A percentile compares a stretch with the other conserved stretches of the same genome.
These are phyloP conservation scores for Croton setiger DNA, from an alignment of 441 rosid genomes.

Conservation along the genomic window DNA sequence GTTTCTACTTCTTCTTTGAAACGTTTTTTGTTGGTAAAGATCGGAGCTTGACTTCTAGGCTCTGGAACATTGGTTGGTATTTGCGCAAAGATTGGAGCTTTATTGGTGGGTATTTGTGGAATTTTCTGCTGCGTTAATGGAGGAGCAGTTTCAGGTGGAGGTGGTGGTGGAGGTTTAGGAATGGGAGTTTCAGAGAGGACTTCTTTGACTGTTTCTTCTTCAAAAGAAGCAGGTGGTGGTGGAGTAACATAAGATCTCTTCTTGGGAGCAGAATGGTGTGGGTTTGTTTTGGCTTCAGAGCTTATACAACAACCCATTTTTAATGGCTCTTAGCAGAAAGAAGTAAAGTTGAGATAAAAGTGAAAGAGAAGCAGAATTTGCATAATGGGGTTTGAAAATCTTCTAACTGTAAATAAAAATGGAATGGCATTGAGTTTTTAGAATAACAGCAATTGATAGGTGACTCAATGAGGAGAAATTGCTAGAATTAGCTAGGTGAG, in stretches of 20 bases:
- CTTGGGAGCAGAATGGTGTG: not conserved
- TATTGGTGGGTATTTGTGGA: conserved; percentile 4
- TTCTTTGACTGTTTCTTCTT: conserved; percentile 80
- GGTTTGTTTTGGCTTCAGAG: conserved; percentile 21
- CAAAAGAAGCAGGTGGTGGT: conserved; percentile 38
- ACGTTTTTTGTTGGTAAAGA: conserved; percentile 14
- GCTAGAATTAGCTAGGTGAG: no score
- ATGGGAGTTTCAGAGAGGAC: conserved; percentile 56
- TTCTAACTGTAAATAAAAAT: not conserved
- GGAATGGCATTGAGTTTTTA: no score
- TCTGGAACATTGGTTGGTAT: not conserved
- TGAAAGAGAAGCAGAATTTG: not conserved
- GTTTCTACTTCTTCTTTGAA: conserved; percentile 14
- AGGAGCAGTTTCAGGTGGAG: not conserved
- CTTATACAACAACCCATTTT: conserved; percentile 57
- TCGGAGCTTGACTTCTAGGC: conserved; percentile 8
- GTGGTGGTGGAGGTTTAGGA: conserved; percentile 15
- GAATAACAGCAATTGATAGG: no score
- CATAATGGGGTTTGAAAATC: not conserved
- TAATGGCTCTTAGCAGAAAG: not conserved
- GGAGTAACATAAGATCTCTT: conserved; percentile 12
- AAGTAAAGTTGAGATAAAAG: not conserved
- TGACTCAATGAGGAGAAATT: no score
- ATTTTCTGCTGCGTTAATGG: not conserved
- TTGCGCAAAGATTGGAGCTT: not conserved